phyloP scores from a whole-genome alignment of 139 green algal species.

The Microglena sp. region DNA sequence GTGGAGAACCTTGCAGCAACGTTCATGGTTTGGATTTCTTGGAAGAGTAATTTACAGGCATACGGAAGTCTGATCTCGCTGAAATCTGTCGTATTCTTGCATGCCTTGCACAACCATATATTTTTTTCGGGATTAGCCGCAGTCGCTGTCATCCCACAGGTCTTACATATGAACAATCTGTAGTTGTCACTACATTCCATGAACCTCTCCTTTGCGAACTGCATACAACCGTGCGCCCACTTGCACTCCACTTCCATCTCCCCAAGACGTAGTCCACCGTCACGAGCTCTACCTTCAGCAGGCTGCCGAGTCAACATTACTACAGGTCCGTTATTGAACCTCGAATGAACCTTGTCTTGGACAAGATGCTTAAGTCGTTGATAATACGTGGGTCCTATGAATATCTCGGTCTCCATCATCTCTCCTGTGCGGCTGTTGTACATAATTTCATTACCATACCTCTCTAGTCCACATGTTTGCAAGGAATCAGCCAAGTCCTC shows the following conservation, averaged over 20 bases:
- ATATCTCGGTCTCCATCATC: constrained; percentile 38
- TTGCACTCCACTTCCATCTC: constrained; percentile 59
- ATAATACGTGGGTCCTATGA: constrained; percentile 55
- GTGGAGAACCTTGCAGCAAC: constrained; percentile 11
- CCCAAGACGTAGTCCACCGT: constrained; percentile 48
- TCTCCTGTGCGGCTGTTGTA: constrained; percentile 15
- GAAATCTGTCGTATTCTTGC: constrained; percentile 2
- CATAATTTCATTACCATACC: constrained; percentile 10
- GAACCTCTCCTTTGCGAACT: constrained; percentile 14
- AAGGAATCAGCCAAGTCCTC: constrained; percentile 16
- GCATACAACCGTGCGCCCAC: constrained; percentile 7
- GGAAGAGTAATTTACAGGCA: constrained; percentile 23
- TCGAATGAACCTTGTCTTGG: constrained; percentile 8
- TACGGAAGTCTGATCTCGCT: constrained; percentile 15
- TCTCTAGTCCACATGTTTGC: background rate
- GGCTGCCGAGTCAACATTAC: constrained; percentile 9
- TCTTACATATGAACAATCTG: background rate
- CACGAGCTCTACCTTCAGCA: background rate
- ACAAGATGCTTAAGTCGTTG: constrained; percentile 62
- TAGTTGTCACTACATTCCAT: constrained; percentile 11
- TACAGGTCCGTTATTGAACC: background rate
- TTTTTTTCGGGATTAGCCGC: constrained; percentile 9
- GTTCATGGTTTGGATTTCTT: constrained; percentile 24
- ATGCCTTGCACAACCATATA: constrained; percentile 1
- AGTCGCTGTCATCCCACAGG: constrained; percentile 9